Base-by-base conservation (phyloP, 768 basidiomycete genomes). In the Rhodosporidiobolus odoratus region DNA sequence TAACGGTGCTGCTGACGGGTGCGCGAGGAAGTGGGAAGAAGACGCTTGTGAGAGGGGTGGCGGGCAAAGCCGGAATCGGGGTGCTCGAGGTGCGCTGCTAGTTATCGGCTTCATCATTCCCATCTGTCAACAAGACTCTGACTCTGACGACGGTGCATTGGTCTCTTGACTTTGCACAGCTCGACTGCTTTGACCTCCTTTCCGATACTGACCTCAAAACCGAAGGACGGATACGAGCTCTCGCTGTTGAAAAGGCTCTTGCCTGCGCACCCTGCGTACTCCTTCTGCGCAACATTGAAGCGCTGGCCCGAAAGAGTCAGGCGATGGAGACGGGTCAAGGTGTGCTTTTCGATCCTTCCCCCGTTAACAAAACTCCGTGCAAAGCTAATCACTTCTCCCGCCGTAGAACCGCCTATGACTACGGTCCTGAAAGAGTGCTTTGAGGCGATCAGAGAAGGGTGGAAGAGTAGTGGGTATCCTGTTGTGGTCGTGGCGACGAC, bases 221-320 rank as follows among this genome's bases (percentile, higher is more conserved):
- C 0, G 89, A 91, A 76, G 90, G 85, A 2, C 84, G 83, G 3
- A 81, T 98, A 0, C 84, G 84, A 41, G 86, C 87, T 7, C 56
- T 71, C 21, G 84, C 86, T 21, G 86, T 96, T 72, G 91, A 91
- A 62, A 85, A 87, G 79, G 92, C 91, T 3, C 81, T 83, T 23
- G 80, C 83, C 5, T 92, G 89, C 77, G 86, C 91, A 0, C 96
- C 96, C 0, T 96, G 91, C 76, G 81, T 98, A 48, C 80, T 98
- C 27, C 80, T 96, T 2, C 79, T 99, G 45, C 84, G 88, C 30
- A 87, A 92, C 73, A 79, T 90, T 19, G 91, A 96, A 71, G 95
- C 91, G 10, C 80, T 98, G 25, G 83, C 84, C 9, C 84, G 88
- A 76, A 87, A 85, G 10, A 86, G 85, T 0, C 89, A 91, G 76